Percentiles rank a stretch among this genome's conserved stretches.
phyloP scores from a whole-genome alignment of 164 flowering plant genomes.

The Piper betle region DNA sequence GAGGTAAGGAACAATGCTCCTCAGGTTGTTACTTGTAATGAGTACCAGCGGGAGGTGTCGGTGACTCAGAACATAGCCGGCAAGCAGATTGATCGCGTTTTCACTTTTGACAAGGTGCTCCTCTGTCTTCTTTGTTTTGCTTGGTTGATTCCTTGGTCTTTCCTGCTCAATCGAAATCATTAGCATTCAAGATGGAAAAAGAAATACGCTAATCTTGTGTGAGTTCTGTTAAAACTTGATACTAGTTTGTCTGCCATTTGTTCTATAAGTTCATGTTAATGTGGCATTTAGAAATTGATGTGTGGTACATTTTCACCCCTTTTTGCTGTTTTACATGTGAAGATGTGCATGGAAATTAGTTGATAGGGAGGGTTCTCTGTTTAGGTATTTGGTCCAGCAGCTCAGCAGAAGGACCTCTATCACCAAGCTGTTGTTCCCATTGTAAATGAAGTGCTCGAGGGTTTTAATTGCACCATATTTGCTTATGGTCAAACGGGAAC shows the following conservation, averaged over 20 bases:
- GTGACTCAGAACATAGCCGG: constrained; percentile 92
- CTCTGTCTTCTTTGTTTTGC: not conserved
- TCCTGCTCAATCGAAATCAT: no score
- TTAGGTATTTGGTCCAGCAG: constrained; percentile 90
- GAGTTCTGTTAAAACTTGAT: no score
- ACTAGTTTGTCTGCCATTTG: not conserved
- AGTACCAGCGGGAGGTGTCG: constrained; percentile 72
- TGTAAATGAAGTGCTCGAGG: constrained; percentile 90
- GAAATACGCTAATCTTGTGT: not conserved
- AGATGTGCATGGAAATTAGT: not conserved
- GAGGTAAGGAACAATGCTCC: constrained; percentile 90
- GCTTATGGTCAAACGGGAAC: constrained; percentile 99
- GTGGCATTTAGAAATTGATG: not conserved
- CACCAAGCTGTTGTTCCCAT: constrained; percentile 87
- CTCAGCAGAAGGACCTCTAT: constrained; percentile 83
- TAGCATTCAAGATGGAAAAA: no score
- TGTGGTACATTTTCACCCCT: no score
- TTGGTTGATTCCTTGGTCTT: not conserved
- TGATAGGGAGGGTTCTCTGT: not conserved
- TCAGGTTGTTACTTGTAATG: constrained; percentile 84
- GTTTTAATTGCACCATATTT: constrained; percentile 94
- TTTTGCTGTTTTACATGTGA: not conserved
- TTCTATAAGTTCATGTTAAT: not conserved
- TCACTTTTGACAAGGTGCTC: constrained; percentile 82
- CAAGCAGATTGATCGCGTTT: constrained; percentile 81